Percentiles rank a stretch among this genome's conserved stretches.
Evolutionary conservation across 495 filamentous ascomycete genomes (phyloP).

Genomic region (Penicillium simplicissimum): DNA sequence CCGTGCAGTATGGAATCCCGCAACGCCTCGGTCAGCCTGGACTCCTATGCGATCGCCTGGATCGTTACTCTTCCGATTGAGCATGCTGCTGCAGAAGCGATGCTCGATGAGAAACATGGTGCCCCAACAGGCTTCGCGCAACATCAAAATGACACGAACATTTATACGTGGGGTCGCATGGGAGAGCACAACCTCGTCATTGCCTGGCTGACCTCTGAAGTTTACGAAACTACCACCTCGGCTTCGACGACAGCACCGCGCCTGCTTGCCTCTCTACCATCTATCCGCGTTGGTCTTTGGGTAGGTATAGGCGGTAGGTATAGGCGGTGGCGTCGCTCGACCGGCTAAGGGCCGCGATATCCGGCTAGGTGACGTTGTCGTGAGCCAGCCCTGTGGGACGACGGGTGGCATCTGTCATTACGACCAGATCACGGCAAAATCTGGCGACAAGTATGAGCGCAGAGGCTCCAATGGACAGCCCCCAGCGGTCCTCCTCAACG

Average conservation of each 20-base stretch:
- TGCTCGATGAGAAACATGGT: constrained; percentile 24
- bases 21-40: constrained; percentile 2
- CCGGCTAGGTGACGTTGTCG: constrained; percentile 25
- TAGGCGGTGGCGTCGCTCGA: constrained; percentile 28
- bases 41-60: constrained; percentile 23
- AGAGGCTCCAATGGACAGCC: constrained; percentile 22
- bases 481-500: constrained; percentile 24
- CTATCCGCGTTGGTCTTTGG: constrained; percentile 21
- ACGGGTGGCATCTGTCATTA: constrained; percentile 24
- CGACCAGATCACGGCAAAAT: constrained; percentile 21
- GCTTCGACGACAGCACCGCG: constrained; percentile 31
- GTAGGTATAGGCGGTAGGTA: too few species aligned
- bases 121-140: constrained; percentile 4
- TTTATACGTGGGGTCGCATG: constrained; percentile 43
- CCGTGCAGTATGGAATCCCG: too few species aligned
- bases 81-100: constrained; percentile 20
- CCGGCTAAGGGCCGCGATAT: constrained; percentile 22
- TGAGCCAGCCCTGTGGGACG: constrained; percentile 18
- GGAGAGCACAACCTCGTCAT: constrained; percentile 35
- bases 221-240: constrained; percentile 17
- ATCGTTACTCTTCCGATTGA: constrained; percentile 23
- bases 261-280: constrained; percentile 23
- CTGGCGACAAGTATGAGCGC: constrained; percentile 7
- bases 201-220: constrained; percentile 23
- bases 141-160: constrained; percentile 27